phyloP scores from a whole-genome alignment of 768 basidiomycete genomes.

The Amanita rimosa region DNA sequence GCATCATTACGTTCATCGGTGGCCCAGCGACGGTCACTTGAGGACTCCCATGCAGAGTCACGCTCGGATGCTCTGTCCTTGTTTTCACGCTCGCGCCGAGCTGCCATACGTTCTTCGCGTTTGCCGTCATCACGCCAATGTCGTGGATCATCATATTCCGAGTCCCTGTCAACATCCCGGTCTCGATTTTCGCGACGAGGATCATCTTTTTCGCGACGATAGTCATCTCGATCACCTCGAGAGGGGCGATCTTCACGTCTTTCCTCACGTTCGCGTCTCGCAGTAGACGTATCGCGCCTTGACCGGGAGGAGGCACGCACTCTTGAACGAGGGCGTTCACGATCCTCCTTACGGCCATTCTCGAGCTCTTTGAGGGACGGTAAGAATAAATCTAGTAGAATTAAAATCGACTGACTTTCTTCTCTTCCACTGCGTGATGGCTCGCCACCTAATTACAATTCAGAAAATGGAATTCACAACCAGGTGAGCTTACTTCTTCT shows the following conservation, averaged over 20 bases:
- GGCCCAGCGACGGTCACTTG: conserved; percentile 45
- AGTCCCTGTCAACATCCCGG: conserved; percentile 31
- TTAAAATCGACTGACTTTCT: conserved; percentile 37
- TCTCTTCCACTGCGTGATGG: conserved; percentile 40
- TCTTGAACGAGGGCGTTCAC: conserved; percentile 55
- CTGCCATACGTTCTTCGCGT: conserved; percentile 62
- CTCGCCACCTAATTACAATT: conserved; percentile 29
- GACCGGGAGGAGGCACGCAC: conserved; percentile 51
- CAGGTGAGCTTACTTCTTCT: conserved; percentile 48
- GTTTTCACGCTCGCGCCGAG: conserved; percentile 37
- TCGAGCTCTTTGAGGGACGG: conserved; percentile 28
- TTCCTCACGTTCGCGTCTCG: conserved; percentile 33
- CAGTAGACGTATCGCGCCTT: conserved; percentile 45
- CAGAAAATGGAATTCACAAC: conserved; percentile 7
- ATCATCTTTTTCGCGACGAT: conserved; percentile 14
- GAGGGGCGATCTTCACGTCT: conserved; percentile 18
- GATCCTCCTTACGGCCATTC: conserved; percentile 41
- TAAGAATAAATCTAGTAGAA: background rate
- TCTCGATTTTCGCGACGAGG: conserved; percentile 14
- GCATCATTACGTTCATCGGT: conserved; percentile 47
- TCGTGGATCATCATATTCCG: conserved; percentile 55
- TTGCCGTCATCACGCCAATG: conserved; percentile 79
- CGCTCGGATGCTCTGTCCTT: conserved; percentile 33
- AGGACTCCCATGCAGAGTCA: conserved; percentile 32
- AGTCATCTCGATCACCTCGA: conserved; percentile 22